phyloP scores from a whole-genome alignment of 192 early-diverging fungal species.

The Coemansia sp. region DNA sequence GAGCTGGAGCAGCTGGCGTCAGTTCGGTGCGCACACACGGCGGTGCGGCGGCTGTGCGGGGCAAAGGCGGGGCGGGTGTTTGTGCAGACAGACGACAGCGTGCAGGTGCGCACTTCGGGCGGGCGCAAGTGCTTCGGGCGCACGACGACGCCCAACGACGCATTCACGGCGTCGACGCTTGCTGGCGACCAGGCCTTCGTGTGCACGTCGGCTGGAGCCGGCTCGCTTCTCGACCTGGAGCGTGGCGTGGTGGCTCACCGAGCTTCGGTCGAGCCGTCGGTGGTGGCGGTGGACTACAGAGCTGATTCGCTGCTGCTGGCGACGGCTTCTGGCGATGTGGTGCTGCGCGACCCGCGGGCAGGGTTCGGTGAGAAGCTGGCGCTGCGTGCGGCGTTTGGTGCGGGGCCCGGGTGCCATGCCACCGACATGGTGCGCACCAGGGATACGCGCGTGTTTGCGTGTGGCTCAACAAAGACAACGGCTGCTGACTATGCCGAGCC shows the following conservation, averaged over 20 bases:
- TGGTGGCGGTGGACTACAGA: constrained; percentile 1
- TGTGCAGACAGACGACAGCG: constrained; percentile 59
- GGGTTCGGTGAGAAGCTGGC: background rate
- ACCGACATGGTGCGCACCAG: constrained; percentile 14
- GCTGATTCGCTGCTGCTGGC: constrained; percentile 13
- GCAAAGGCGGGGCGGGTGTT: constrained; percentile 56
- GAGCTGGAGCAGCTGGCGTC: constrained; percentile 69
- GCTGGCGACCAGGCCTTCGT: constrained; percentile 47
- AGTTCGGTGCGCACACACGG: constrained; percentile 63
- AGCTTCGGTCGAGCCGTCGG: constrained; percentile 17
- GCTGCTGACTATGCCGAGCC: background rate
- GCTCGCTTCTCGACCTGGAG: constrained; percentile 32
- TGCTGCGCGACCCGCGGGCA: constrained; percentile 30
- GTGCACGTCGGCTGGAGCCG: constrained; percentile 38
- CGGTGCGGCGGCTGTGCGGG: constrained; percentile 66
- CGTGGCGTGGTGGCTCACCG: constrained; percentile 15
- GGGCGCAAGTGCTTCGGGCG: constrained; percentile 46
- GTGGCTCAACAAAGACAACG: background rate
- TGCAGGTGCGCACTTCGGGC: constrained; percentile 63
- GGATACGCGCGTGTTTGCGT: constrained; percentile 13
- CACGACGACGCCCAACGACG: constrained; percentile 56
- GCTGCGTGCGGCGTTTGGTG: background rate
- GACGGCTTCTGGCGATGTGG: constrained; percentile 25
- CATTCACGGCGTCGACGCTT: constrained; percentile 27
- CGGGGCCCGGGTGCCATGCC: constrained; percentile 19